Percentiles rank a stretch among this genome's conserved stretches.
Conservation (phyloP, 305 asterid species). For the Fraxinus greggii region DNA sequence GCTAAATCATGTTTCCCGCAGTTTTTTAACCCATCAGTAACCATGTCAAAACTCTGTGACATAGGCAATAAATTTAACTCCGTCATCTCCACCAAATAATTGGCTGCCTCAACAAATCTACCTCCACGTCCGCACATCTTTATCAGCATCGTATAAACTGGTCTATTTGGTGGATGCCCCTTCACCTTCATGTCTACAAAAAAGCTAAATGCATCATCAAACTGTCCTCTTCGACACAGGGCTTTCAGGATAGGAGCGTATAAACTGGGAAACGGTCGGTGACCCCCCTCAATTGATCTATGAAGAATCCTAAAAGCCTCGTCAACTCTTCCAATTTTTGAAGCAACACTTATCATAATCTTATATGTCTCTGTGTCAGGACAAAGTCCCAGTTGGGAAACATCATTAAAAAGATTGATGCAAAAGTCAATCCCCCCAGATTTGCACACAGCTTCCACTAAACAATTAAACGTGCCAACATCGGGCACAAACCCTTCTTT, state of each 20-base stretch:
- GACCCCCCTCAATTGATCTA: conserved; percentile 78
- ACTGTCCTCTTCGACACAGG: conserved; percentile 63
- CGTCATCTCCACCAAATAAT: conserved; percentile 91
- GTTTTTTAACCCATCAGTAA: conserved; percentile 79
- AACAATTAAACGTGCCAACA: conserved; percentile 72
- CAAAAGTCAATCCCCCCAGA: conserved; percentile 74
- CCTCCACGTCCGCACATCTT: conserved; percentile 89
- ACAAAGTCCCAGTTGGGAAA: conserved; percentile 62
- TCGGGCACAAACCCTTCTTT: conserved; percentile 85
- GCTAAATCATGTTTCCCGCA: conserved; percentile 93
- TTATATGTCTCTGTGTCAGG: conserved; percentile 72
- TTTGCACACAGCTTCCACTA: conserved; percentile 69
- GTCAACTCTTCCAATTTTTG: conserved; percentile 72
- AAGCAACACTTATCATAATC: conserved; percentile 56
- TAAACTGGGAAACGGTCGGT: conserved; percentile 84
- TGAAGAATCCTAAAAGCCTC: conserved; percentile 75
- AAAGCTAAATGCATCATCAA: conserved; percentile 89
- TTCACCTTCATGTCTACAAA: conserved; percentile 87
- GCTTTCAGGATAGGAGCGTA: conserved; percentile 88
- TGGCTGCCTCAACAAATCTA: conserved; percentile 84
- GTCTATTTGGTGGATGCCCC: conserved; percentile 93
- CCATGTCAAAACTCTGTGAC: conserved; percentile 84
- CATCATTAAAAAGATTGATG: conserved; percentile 66
- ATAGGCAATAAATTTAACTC: conserved; percentile 63
- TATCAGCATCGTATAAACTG: conserved; percentile 82